Evolutionary conservation across 1,139 yeast species (phyloP).

Genomic region (Pichia sp.): DNA sequence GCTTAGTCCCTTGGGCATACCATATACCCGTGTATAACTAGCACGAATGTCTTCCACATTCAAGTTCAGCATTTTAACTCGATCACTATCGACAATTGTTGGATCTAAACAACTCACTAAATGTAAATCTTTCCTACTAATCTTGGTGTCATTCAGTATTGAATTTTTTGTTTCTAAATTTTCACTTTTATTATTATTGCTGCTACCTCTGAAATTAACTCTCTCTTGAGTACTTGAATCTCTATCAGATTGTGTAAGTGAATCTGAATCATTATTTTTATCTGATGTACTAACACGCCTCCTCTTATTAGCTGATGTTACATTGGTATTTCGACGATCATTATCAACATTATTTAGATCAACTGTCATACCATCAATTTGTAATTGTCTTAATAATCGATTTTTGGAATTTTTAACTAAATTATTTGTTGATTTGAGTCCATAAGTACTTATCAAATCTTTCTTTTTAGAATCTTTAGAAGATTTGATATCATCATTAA

Average conservation of each 20-base stretch:
- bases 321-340: conserved; percentile 7
- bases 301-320: background rate
- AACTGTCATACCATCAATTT: conserved; percentile 14
- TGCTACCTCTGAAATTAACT: background rate
- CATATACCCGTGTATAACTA: conserved; percentile 26
- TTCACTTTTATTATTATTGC: background rate
- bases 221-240: background rate
- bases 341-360: conserved; percentile 7
- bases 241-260: background rate
- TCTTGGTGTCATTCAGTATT: background rate
- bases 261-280: background rate
- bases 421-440: conserved; percentile 6
- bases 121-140: conserved; percentile 7
- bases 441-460: conserved; percentile 8
- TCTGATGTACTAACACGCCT: background rate
- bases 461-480: conserved; percentile 9
- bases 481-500: conserved; percentile 7
- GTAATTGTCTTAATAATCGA: conserved; percentile 11
- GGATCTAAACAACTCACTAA: conserved; percentile 14
- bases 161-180: background rate
- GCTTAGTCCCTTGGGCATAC: conserved; percentile 26
- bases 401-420: conserved; percentile 3
- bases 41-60: conserved; percentile 12
- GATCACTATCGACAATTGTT: conserved; percentile 11
- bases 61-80: conserved; percentile 14